A percentile compares a stretch with the other conserved stretches of the same genome.
Evolutionary conservation across 768 basidiomycete genomes (phyloP).

Genomic region (Macrolepiota fuliginosa): DNA sequence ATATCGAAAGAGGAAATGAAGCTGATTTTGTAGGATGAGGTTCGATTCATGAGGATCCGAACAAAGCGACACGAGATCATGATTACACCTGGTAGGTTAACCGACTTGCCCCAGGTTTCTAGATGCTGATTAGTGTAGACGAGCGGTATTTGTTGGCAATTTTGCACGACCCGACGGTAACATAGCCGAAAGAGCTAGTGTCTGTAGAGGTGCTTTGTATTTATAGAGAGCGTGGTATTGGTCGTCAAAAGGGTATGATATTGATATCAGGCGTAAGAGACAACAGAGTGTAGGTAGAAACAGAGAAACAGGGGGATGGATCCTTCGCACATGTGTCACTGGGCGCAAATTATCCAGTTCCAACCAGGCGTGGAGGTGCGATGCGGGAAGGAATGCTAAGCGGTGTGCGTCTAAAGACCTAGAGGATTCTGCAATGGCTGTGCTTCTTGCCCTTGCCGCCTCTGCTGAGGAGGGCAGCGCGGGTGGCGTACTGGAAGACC

Average conservation of each 20-base stretch:
- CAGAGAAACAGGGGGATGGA: slow-evolving; percentile 1
- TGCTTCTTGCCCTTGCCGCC: slow-evolving; percentile 40
- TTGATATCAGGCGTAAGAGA: slow-evolving; percentile 9
- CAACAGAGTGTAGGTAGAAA: slow-evolving; percentile 12
- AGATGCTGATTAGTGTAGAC: slow-evolving; percentile 40
- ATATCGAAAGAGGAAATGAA: neutral
- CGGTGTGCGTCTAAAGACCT: slow-evolving; percentile 8
- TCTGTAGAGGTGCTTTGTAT: slow-evolving; percentile 1
- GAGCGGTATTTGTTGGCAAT: slow-evolving; percentile 80
- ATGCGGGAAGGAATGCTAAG: neutral
- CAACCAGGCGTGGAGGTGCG: neutral
- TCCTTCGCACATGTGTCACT: slow-evolving; percentile 9
- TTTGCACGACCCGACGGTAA: slow-evolving; percentile 61
- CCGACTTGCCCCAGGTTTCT: too few relatives aligned
- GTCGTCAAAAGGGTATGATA: slow-evolving; percentile 14
- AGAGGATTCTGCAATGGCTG: slow-evolving; percentile 30
- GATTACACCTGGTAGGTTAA: slow-evolving; percentile 81
- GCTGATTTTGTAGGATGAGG: slow-evolving; percentile 59
- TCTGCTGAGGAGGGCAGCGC: slow-evolving; percentile 78
- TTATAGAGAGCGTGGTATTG: slow-evolving; percentile 6
- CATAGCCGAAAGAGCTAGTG: neutral
- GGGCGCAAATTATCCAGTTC: neutral
- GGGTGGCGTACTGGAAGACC: slow-evolving; percentile 97
- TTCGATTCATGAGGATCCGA: slow-evolving; percentile 86
- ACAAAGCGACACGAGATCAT: slow-evolving; percentile 91